A percentile compares a stretch with the other conserved stretches of the same genome.
Conservation (phyloP, 257 asterid species). For the Nicotiana attenuata region DNA sequence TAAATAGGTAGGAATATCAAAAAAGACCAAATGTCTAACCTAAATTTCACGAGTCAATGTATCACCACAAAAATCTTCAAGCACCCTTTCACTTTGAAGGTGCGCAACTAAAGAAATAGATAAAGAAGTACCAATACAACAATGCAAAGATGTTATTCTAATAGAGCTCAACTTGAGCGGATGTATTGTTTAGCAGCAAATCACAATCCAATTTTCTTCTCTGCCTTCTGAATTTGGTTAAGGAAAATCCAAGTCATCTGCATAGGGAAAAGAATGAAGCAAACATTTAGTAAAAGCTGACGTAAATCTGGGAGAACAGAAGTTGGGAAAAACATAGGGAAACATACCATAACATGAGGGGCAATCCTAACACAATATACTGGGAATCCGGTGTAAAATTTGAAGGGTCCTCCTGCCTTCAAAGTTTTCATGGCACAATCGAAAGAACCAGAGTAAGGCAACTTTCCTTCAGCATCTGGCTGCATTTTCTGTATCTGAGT, state of each 20-base stretch:
- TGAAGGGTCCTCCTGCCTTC: constrained; percentile 76
- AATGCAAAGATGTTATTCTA: constrained; percentile 2
- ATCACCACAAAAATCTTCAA: not conserved
- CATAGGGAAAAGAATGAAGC: constrained; percentile 2
- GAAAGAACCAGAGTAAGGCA: constrained; percentile 76
- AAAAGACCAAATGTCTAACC: constrained; percentile 21
- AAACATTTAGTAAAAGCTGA: not conserved
- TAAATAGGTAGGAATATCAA: constrained; percentile 2
- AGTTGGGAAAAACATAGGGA: constrained; percentile 16
- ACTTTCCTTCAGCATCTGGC: constrained; percentile 81
- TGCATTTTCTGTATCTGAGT: constrained; percentile 98
- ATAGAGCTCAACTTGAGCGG: constrained; percentile 4
- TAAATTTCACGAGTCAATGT: constrained; percentile 4
- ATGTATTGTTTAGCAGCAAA: not conserved
- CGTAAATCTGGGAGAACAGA: not conserved
- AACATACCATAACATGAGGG: constrained; percentile 96
- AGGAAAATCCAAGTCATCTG: constrained; percentile 99
- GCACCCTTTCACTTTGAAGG: not conserved
- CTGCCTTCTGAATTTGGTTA: constrained; percentile 70
- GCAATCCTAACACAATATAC: constrained; percentile 93
- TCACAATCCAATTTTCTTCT: constrained; percentile 60
- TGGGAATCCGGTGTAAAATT: constrained; percentile 91
- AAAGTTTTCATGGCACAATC: constrained; percentile 79
- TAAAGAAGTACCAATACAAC: not conserved
- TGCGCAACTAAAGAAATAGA: not conserved